Conservation (phyloP, 148 eudicot species). For the Oxyria digyna region DNA sequence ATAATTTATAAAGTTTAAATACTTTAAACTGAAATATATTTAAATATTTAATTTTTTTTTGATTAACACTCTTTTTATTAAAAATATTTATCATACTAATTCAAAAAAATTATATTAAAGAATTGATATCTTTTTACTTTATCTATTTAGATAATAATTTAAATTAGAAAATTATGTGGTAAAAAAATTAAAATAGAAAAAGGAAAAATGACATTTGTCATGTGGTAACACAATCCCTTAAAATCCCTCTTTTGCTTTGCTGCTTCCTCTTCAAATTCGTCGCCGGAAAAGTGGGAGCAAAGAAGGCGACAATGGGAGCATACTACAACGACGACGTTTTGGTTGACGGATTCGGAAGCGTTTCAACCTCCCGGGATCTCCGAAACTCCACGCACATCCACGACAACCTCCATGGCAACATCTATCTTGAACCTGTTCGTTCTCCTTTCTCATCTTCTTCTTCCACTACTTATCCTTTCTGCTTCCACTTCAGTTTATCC, state of each 20-base stretch:
- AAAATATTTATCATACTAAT: too few species aligned
- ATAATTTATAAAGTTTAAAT: too few species aligned
- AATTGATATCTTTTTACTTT: too few species aligned
- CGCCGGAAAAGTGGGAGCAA: conserved; percentile 3
- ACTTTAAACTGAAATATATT: too few species aligned
- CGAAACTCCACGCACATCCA: conserved; percentile 44
- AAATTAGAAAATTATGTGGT: too few species aligned
- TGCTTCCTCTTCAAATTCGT: not conserved
- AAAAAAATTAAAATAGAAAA: too few species aligned
- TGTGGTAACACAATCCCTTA: too few species aligned
- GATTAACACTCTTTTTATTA: too few species aligned
- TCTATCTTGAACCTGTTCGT: conserved; percentile 57
- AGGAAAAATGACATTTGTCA: too few species aligned
- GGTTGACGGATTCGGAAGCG: not conserved
- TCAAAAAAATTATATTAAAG: too few species aligned
- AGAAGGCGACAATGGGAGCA: conserved; percentile 34
- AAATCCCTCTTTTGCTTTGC: not conserved
- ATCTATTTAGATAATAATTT: too few species aligned
- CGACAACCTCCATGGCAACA: conserved; percentile 83
- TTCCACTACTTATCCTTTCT: not conserved
- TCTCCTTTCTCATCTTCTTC: not conserved
- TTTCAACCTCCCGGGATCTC: conserved; percentile 16
- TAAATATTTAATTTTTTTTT: too few species aligned
- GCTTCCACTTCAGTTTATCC: not conserved
- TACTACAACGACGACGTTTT: conserved; percentile 14